Base-by-base conservation (phyloP, 1,139 yeast genomes). In the Geotrichum siamense region DNA sequence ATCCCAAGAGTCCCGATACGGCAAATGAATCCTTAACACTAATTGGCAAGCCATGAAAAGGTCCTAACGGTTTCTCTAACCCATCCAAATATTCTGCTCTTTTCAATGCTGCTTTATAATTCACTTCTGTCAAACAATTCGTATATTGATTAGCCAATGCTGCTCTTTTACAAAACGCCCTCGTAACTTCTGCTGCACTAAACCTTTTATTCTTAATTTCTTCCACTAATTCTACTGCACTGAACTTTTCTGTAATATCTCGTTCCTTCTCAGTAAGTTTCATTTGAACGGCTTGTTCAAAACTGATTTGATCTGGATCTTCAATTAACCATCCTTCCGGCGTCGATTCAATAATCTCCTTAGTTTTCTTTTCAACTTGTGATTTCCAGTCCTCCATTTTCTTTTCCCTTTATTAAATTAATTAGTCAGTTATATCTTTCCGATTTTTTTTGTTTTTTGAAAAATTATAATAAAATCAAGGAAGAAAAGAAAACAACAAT, bases 121-220 rank as follows among this genome's bases (percentile, higher is more conserved):
- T 46, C 6, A 61, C 53, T 46, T 60, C 64, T 1, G 62, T 58
- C 26, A 57, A 40, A 45, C 64, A 60, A 39, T 59, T 58, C 26
- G 57, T 52, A 38, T 54, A 41, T 41, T 58, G 62, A 39, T 55
- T 58, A 2, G 59, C 74, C 48, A 76, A 62, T 1, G 78, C 72
- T 5, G 80, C 74, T 51, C 82, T 65, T 49, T 74, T 77, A 44
- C 78, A 76, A 55, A 71, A 78, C 0, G 82, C 82, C 47, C 55
- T 44, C 1, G 72, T 57, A 4, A 75, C 73, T 16, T 69, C 68
- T 19, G 61, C 64, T 2, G 79, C 66, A 1, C 75, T 60, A 49
- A 68, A 57, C 42, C 63, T 56, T 3, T 76, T 75, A 12, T 40
- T 43, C 21, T 67, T 67, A 27, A 76, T 67, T 47, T 65, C 59